phyloP scores from a whole-genome alignment of 208 protist species.

The Trypanosoma lewisi region DNA sequence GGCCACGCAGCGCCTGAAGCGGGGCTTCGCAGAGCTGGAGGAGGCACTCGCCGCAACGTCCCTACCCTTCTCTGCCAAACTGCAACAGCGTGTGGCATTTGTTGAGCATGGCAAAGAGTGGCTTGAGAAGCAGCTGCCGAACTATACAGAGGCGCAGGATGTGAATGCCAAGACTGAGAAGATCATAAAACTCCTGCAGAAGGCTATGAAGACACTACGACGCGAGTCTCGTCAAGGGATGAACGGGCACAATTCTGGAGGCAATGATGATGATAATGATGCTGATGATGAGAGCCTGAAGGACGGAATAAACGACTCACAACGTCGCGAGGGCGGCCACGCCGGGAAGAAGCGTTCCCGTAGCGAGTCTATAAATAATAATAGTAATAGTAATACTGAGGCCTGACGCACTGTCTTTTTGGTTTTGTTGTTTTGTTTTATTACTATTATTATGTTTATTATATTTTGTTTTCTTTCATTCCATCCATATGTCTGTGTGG shows the following conservation, averaged over 20 bases:
- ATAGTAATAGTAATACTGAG: background rate
- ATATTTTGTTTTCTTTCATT: background rate
- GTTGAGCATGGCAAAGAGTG: conserved; percentile 54
- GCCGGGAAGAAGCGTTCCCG: conserved; percentile 6
- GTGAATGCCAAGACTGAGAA: conserved; percentile 54
- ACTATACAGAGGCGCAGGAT: conserved; percentile 40
- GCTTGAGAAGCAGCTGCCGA: conserved; percentile 45
- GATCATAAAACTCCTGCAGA: conserved; percentile 33
- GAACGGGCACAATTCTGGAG: conserved; percentile 8
- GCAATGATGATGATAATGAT: conserved; percentile 14
- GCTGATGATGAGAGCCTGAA: background rate
- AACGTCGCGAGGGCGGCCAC: background rate
- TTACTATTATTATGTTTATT: conserved; percentile 8
- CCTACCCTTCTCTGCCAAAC: conserved; percentile 38
- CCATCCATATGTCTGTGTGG: background rate
- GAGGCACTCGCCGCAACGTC: conserved; percentile 32
- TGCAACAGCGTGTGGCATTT: conserved; percentile 60
- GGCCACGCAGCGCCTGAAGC: conserved; percentile 26
- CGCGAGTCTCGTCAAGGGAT: conserved; percentile 18
- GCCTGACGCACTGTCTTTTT: background rate
- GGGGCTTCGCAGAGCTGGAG: conserved; percentile 40
- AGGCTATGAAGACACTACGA: conserved; percentile 24
- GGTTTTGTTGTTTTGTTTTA: background rate
- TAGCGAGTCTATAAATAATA: background rate
- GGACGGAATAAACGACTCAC: background rate